Evolutionary conservation across 371 early-diverging fungal genomes (phyloP), one percentile per base, ranked within the genome.

Genomic region (Funneliformis caledonium): DNA sequence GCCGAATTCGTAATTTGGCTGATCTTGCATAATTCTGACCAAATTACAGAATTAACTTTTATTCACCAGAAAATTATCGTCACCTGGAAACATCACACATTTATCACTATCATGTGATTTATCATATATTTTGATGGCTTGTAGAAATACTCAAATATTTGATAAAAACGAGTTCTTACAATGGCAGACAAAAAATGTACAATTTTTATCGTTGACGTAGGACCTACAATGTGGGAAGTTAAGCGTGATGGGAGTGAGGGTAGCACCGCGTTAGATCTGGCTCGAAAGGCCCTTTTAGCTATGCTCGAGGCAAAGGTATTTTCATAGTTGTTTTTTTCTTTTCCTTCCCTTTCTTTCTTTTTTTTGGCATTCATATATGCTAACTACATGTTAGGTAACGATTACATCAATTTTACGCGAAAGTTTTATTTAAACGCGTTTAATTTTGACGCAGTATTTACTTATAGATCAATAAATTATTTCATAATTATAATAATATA

Each of bases 151-250:
- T 37, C 37, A 37, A 37, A 37, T 37, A 37, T 37, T 37, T 37
- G 1, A 37, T 37, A 45, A 47, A 47, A 47, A 47, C 11, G 11
- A 47, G 47, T 56, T 56, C 6, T 52, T 76, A 10, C 42, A n/a
- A 77, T 77, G 77, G 77, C 77, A 16, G 77, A 62, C 12, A 79
- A 79, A 70, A 67, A 56, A 70, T 50, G 43, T 42, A 72, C 80
- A 50, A 65, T 72, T 43, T 79, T 50, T 59, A 48, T 79, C 9
- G 56, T 79, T 59, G 80, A 79, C 43, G 80, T 79, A 0, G 50
- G 60, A 19, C 72, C 80, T 26, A 59, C 80, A 2, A 79, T 79
- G 80, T 79, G 80, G 80, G 47, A 79, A 26, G 52, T 37, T 5
- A 33, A 61, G 14, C 62, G 37, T 19, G 73, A 72, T 26, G 43